Base-by-base conservation (phyloP, 345 rosid genomes). In the Aquilaria sinensis region DNA sequence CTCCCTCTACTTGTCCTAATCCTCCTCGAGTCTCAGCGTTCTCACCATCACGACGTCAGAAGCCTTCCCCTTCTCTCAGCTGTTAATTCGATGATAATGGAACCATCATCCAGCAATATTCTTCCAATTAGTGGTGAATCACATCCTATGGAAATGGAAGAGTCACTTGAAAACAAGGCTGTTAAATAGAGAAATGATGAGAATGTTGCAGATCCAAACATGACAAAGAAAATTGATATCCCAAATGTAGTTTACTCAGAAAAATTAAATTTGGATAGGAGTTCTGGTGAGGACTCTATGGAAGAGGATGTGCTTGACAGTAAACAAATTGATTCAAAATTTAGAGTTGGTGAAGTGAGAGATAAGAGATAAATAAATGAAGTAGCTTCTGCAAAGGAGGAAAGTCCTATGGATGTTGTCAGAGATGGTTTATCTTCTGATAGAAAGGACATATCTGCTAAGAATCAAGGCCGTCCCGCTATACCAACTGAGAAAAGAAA, bases 261-360 rank as follows among this genome's bases (percentile, higher is more conserved):
- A 77, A 91, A 87, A 78, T 81, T 95, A 69, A 91, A 87, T 78
- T 85, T 95, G 68, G 99, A 91, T 74, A 84, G 91, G 78, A 84
- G 92, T 81, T 91, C 99, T 64, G 96, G 94, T 80, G 99, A 95
- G 78, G 99, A 91, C 61, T 89, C 96, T 47, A 84, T 87, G 90
- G 96, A 88, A 62, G 96, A 95, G 66, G 97, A 95, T 80, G 83
- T 85, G 73, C 74, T 83, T 48, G 99, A 85, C 61, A 80, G 75
- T 68, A 94, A 86, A 74, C 95, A 78, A 65, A 70, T 82, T 37
- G 88, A 94, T 71, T 83, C 96, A 5, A 83, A 78, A 73, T 70
- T 70, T 79, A 71, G 73, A 60, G 59, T 79, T 70, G 86, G 70
- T 69, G 87, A 83, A 71, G 69, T 71, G 68, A 76, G 76, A 66